Percentiles rank a stretch among this genome's conserved stretches.
These are phyloP conservation scores for Triangularia verruculosa DNA, from an alignment of 2,329 filamentous ascomycete genomes.

Conservation along the genomic window DNA sequence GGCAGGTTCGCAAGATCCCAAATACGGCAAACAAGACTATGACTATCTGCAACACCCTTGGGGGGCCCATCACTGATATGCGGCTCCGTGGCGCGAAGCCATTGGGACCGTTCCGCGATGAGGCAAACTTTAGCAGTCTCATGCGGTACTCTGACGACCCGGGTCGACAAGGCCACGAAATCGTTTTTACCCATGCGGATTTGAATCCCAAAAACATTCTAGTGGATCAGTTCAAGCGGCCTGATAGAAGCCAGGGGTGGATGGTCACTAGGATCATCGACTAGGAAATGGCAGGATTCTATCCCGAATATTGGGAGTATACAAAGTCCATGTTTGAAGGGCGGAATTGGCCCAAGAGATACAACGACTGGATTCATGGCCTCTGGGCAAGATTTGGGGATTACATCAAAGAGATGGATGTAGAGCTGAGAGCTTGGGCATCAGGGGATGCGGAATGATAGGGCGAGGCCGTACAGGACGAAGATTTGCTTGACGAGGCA, in stretches of 20 bases:
- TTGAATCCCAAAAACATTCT: constrained; percentile 36
- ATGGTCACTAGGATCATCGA: constrained; percentile 31
- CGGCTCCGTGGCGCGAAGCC: constrained; percentile 26
- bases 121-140: constrained; percentile 32
- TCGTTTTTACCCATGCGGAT: constrained; percentile 36
- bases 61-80: constrained; percentile 28
- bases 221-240: constrained; percentile 23
- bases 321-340: constrained; percentile 29
- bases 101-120: constrained; percentile 19
- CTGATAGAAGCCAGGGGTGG: constrained; percentile 29
- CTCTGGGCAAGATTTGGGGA: constrained; percentile 27
- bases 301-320: constrained; percentile 34
- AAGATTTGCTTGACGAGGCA: no score
- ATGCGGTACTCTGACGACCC: constrained; percentile 33
- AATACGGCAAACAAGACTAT: constrained; percentile 15
- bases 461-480: no score
- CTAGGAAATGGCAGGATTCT: constrained; percentile 32
- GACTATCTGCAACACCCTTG: constrained; percentile 34
- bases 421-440: constrained; percentile 25
- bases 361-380: constrained; percentile 17
- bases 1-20: constrained; percentile 31
- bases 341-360: constrained; percentile 20
- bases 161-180: constrained; percentile 29
- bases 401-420: constrained; percentile 25
- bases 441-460: constrained; percentile 16